phyloP scores from a whole-genome alignment of 257 asterid species.

The Ilex asprella region DNA sequence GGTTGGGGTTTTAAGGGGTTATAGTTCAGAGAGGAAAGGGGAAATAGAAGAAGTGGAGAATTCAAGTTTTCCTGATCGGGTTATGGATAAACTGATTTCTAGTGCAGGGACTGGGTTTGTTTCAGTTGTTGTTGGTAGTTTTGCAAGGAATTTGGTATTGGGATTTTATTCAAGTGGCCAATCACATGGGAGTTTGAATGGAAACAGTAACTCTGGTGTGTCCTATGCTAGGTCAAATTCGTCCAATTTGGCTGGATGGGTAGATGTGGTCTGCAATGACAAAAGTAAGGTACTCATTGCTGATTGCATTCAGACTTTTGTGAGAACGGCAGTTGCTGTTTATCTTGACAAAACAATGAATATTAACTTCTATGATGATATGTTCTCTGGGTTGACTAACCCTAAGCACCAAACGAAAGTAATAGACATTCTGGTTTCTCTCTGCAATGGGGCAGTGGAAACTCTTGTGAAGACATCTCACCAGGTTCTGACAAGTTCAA shows the following conservation, averaged over 20 bases:
- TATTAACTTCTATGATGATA: conserved; percentile 70
- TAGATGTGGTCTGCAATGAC: conserved; percentile 50
- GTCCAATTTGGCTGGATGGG: conserved; percentile 43
- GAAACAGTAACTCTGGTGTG: conserved; percentile 17
- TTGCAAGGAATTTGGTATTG: conserved; percentile 79
- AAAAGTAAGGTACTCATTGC: conserved; percentile 59
- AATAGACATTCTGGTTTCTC: conserved; percentile 56
- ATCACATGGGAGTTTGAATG: conserved; percentile 28
- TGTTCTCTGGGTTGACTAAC: conserved; percentile 82
- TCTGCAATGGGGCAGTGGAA: conserved; percentile 88
- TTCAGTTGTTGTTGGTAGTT: conserved; percentile 76
- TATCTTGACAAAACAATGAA: conserved; percentile 93
- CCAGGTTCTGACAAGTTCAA: conserved; percentile 64
- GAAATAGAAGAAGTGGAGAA: conserved; percentile 35
- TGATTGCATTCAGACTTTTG: conserved; percentile 70
- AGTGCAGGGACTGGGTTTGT: conserved; percentile 77
- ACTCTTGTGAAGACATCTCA: conserved; percentile 90
- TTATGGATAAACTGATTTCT: conserved; percentile 75
- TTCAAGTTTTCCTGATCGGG: conserved; percentile 39
- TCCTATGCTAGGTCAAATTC: conserved; percentile 24
- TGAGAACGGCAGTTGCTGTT: conserved; percentile 75
- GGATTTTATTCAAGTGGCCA: conserved; percentile 43
- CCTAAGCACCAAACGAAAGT: conserved; percentile 75
- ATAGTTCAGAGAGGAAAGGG: conserved; percentile 24
- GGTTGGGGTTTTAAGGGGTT: conserved; percentile 66